Conservation (phyloP, 345 rosid genomes). For the Erodium maritimum region DNA sequence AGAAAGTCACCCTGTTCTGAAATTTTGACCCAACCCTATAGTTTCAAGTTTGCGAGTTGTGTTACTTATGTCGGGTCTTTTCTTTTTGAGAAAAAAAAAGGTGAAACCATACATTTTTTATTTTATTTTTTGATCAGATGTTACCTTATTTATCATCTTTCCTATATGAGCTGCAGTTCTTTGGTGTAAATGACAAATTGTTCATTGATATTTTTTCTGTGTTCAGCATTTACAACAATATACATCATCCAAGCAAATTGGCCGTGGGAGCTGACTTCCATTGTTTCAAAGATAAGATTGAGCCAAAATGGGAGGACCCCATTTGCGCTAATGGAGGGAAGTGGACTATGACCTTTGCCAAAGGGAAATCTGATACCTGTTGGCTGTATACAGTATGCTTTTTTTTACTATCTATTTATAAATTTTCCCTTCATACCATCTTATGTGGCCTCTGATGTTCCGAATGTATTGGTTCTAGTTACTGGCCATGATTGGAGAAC, state of each 20-base stretch:
- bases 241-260: slow-evolving; percentile 64
- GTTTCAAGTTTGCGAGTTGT: no score
- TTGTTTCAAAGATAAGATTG: slow-evolving; percentile 80
- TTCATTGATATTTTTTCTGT: neutral
- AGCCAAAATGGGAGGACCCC: slow-evolving; percentile 98
- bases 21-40: no score
- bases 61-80: no score
- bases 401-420: slow-evolving; percentile 2
- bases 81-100: no score
- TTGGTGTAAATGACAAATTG: no score
- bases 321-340: slow-evolving; percentile 89
- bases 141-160: no score
- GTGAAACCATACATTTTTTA: no score
- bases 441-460: slow-evolving; percentile 13
- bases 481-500: slow-evolving; percentile 90
- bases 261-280: slow-evolving; percentile 49
- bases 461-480: slow-evolving; percentile 25
- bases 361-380: slow-evolving; percentile 50
- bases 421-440: neutral
- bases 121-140: no score
- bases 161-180: no score
- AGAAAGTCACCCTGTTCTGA: no score
- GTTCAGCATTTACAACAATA: slow-evolving; percentile 66
- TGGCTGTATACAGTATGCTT: slow-evolving; percentile 69
- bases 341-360: slow-evolving; percentile 51